Percentiles rank a stretch among this genome's conserved stretches.
phyloP scores from a whole-genome alignment of 2,329 filamentous ascomycete species.

The Chrysosporium keratinophilum region DNA sequence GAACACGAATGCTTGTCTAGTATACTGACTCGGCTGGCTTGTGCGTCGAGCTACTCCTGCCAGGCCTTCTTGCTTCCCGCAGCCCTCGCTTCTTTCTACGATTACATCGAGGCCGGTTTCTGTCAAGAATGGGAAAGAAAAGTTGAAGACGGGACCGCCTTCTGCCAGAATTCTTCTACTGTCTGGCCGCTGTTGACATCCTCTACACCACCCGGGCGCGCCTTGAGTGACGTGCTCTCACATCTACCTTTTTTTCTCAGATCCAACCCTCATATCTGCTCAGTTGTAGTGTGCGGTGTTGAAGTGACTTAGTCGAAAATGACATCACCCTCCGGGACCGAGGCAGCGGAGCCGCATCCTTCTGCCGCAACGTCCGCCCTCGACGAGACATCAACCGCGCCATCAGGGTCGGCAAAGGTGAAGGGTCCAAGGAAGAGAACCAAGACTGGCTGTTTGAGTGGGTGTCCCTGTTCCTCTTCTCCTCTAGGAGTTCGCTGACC shows the following conservation, averaged over 20 bases:
- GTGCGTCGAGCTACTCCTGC: background rate
- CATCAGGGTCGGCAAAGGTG: constrained; percentile 20
- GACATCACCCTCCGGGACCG: constrained; percentile 1
- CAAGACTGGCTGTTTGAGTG: constrained; percentile 87
- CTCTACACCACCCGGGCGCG: no score
- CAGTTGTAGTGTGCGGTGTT: background rate
- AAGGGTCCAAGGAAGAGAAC: constrained; percentile 55
- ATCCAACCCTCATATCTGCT: background rate
- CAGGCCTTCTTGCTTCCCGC: background rate
- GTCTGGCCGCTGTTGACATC: no score
- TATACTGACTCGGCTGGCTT: background rate
- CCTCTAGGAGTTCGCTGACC: constrained; percentile 7
- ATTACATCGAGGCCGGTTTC: background rate
- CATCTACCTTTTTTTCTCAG: background rate
- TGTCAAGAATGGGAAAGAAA: background rate
- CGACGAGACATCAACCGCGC: constrained; percentile 15
- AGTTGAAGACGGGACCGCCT: background rate
- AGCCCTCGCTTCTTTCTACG: background rate
- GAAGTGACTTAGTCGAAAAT: background rate
- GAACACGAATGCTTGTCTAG: constrained; percentile 5
- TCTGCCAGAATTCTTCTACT: background rate
- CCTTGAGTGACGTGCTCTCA: background rate
- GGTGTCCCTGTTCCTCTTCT: constrained; percentile 28
- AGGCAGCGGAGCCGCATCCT: background rate
- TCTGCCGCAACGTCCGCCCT: background rate